phyloP scores from a whole-genome alignment of 495 filamentous ascomycete genomes.

The Usnea hakonensis region DNA sequence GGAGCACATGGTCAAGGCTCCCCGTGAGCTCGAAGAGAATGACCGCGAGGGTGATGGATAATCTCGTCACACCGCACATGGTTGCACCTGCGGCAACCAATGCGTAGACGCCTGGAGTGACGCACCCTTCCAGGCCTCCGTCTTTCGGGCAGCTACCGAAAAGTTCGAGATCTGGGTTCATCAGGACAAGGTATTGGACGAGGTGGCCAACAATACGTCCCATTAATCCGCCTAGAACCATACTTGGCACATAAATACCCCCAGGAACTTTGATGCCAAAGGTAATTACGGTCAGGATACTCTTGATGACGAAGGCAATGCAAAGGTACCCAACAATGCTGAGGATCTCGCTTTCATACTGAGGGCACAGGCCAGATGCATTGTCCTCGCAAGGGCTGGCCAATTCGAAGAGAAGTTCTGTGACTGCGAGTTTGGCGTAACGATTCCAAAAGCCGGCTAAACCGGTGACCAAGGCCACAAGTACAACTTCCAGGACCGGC shows the following conservation, averaged over 20 bases:
- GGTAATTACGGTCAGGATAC: conserved; percentile 74
- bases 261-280: conserved; percentile 95
- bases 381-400: conserved; percentile 78
- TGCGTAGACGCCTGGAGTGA: conserved; percentile 92
- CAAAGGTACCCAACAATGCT: conserved; percentile 60
- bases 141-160: conserved; percentile 66
- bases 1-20: conserved; percentile 87
- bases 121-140: conserved; percentile 68
- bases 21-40: conserved; percentile 95
- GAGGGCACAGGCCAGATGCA: conserved; percentile 64
- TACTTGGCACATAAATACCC: conserved; percentile 95
- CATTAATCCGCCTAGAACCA: conserved; percentile 94
- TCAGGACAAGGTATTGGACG: conserved; percentile 73
- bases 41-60: conserved; percentile 90
- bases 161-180: conserved; percentile 60
- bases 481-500: conserved; percentile 77
- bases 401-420: conserved; percentile 83
- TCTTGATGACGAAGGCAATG: conserved; percentile 82
- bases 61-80: conserved; percentile 93
- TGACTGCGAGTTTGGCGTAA: conserved; percentile 80
- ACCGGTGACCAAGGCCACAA: conserved; percentile 82
- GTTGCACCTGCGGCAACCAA: conserved; percentile 91
- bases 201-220: conserved; percentile 81
- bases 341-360: conserved; percentile 62
- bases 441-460: conserved; percentile 87